Conservation (phyloP, 306 rosid species). For the Acacia crassicarpa region DNA sequence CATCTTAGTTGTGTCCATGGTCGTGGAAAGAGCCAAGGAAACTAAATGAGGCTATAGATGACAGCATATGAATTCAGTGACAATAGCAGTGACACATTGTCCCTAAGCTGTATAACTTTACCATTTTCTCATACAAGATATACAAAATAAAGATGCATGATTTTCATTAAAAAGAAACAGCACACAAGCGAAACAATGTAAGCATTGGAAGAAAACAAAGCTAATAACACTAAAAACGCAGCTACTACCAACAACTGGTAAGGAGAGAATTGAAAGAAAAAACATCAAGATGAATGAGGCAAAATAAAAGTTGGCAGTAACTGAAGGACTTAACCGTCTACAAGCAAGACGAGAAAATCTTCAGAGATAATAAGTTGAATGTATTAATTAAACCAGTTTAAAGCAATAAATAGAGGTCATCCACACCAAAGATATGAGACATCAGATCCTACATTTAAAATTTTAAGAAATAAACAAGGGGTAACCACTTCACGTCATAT, state of each 20-base stretch:
- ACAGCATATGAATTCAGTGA: not conserved
- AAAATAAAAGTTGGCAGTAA: not conserved
- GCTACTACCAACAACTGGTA: not conserved
- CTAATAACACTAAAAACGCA: not conserved
- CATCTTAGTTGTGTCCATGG: not conserved
- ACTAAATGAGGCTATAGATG: not conserved
- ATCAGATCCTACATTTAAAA: not conserved
- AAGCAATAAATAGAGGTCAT: not conserved
- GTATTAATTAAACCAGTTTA: not conserved
- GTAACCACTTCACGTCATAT: not conserved
- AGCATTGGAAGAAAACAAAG: no score
- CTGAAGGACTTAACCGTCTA: not conserved
- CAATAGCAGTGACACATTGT: not conserved
- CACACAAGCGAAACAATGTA: not conserved
- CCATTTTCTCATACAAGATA: not conserved
- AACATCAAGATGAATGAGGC: not conserved
- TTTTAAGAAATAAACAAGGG: not conserved
- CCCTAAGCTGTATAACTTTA: not conserved
- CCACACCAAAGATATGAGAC: not conserved
- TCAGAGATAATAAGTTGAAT: not conserved
- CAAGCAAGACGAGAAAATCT: not conserved
- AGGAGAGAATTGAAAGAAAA: not conserved
- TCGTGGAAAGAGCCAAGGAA: not conserved
- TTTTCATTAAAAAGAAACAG: not conserved
- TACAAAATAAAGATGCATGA: not conserved